These are phyloP conservation scores for Conticribra weissflogii DNA, from an alignment of 108 stramenopile genomes.

Conservation along the genomic window DNA sequence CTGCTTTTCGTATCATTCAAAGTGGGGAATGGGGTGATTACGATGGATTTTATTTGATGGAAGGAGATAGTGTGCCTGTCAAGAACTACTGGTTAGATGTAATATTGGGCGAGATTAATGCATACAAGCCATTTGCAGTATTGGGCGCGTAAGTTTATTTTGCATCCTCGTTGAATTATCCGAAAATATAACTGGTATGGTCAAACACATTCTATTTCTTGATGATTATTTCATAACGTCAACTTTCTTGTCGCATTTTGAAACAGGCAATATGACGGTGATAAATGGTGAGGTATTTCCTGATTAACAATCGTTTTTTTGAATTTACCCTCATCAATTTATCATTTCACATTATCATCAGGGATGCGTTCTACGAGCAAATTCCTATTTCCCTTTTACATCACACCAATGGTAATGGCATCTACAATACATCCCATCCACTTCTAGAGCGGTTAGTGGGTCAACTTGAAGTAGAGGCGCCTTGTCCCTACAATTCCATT, in stretches of 20 bases:
- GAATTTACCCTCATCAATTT: background rate
- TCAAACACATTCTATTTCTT: no score
- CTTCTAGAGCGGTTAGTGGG: conserved; percentile 28
- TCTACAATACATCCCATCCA: conserved; percentile 44
- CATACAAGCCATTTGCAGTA: conserved; percentile 32
- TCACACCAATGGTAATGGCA: conserved; percentile 36
- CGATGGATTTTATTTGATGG: conserved; percentile 37
- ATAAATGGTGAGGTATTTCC: conserved; percentile 27
- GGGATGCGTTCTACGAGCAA: conserved; percentile 35
- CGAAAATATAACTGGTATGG: background rate
- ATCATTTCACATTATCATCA: background rate
- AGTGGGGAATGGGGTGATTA: no score
- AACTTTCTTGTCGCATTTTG: no score
- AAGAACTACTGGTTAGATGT: conserved; percentile 42
- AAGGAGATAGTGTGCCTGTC: conserved; percentile 33
- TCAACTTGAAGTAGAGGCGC: conserved; percentile 32
- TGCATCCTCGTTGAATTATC: background rate
- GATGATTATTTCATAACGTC: no score
- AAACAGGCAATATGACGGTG: conserved; percentile 33
- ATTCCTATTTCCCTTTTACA: conserved; percentile 35
- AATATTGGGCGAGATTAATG: conserved; percentile 27
- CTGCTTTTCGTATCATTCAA: conserved; percentile 32
- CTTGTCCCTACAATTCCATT: conserved; percentile 37
- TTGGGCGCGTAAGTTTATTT: conserved; percentile 28
- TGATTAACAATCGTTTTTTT: background rate